phyloP scores from a whole-genome alignment of 2,329 filamentous ascomycete species.

The Magnaporthiopsis poae region DNA sequence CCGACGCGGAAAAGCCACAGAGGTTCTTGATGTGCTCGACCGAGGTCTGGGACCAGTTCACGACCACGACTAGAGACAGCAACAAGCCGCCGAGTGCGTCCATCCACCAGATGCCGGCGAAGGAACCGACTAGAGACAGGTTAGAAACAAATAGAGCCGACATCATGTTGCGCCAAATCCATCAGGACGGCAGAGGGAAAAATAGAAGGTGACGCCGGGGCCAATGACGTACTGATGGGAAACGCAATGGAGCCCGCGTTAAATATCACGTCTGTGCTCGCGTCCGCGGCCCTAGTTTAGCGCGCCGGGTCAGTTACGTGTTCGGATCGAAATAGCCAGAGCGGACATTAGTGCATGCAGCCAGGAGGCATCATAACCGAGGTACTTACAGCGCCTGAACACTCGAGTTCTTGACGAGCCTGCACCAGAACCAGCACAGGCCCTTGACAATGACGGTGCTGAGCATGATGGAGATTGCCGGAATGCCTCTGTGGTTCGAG shows the following conservation, averaged over 20 bases:
- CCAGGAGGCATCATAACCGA: not conserved
- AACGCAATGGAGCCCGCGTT: conserved; percentile 84
- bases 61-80: conserved; percentile 68
- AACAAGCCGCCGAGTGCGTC: conserved; percentile 70
- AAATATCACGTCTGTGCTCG: conserved; percentile 61
- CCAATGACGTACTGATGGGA: conserved; percentile 47
- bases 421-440: conserved; percentile 77
- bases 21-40: conserved; percentile 70
- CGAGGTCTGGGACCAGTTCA: conserved; percentile 67
- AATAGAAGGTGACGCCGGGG: not conserved
- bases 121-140: conserved; percentile 53
- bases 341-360: not conserved
- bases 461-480: conserved; percentile 72
- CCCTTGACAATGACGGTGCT: conserved; percentile 74
- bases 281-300: conserved; percentile 20
- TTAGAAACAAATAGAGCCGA: conserved; percentile 5
- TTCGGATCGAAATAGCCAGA: not conserved
- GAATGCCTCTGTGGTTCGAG: conserved; percentile 34
- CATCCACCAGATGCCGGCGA: conserved; percentile 70
- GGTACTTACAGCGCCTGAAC: conserved; percentile 63
- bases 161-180: conserved; percentile 6
- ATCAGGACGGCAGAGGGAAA: not conserved
- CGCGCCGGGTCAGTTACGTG: not conserved
- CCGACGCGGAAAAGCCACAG: conserved; percentile 66
- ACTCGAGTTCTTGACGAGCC: conserved; percentile 73